A percentile compares a stretch with the other conserved stretches of the same genome.
Conservation (phyloP, 2,329 filamentous ascomycete species). For the Huntiella moniliformis region DNA sequence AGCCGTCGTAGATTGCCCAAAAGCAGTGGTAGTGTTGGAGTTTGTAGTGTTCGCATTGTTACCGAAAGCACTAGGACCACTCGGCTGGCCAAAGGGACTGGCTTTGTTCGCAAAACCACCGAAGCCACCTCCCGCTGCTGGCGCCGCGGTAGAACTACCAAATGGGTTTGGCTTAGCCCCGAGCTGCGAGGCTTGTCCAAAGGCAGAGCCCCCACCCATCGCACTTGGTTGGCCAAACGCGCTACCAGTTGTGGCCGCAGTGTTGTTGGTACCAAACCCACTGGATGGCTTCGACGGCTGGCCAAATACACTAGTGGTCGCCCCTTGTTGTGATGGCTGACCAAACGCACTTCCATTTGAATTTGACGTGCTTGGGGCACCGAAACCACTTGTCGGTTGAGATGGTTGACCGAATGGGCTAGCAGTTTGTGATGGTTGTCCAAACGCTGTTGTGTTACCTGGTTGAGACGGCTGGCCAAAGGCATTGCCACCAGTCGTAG, state of each 20-base stretch:
- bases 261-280: slow-evolving; percentile 22
- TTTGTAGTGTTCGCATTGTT: slow-evolving; percentile 17
- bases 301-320: slow-evolving; percentile 17
- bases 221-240: slow-evolving; percentile 19
- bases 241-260: slow-evolving; percentile 20
- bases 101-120: slow-evolving; percentile 19
- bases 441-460: slow-evolving; percentile 20
- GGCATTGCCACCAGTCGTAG: slow-evolving; percentile 17
- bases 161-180: slow-evolving; percentile 11
- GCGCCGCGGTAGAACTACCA: slow-evolving; percentile 10
- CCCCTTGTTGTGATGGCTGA: slow-evolving; percentile 18
- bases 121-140: slow-evolving; percentile 9
- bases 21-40: slow-evolving; percentile 17
- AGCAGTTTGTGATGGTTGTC: slow-evolving; percentile 17
- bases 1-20: slow-evolving; percentile 19
- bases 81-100: slow-evolving; percentile 21
- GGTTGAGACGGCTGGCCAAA: slow-evolving; percentile 19
- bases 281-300: slow-evolving; percentile 18
- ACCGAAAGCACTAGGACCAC: slow-evolving; percentile 14
- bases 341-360: slow-evolving; percentile 19
- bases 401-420: slow-evolving; percentile 19
- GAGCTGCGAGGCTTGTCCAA: slow-evolving; percentile 14
- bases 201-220: slow-evolving; percentile 17
- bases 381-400: slow-evolving; percentile 21
- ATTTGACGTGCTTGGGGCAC: slow-evolving; percentile 20